Evolutionary conservation across 768 basidiomycete genomes (phyloP).

Genomic region (Collybia mongolica): DNA sequence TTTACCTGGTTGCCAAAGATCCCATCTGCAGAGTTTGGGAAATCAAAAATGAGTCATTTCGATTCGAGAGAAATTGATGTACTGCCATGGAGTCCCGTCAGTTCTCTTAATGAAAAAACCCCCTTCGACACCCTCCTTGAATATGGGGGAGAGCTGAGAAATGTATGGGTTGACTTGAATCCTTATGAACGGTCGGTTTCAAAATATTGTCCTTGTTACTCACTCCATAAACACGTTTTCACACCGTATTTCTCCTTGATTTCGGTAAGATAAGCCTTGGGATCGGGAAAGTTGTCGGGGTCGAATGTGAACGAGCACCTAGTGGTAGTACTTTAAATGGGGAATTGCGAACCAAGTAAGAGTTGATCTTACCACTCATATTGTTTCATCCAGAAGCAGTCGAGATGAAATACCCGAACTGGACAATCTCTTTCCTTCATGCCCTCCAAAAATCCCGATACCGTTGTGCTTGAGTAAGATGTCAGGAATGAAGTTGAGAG

Average conservation of each 20-base stretch:
- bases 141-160: conserved; percentile 66
- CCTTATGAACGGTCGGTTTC: background rate
- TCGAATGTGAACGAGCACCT: conserved; percentile 80
- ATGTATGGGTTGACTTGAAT: conserved; percentile 69
- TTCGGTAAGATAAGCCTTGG: conserved; percentile 57
- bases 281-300: conserved; percentile 74
- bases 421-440: conserved; percentile 63
- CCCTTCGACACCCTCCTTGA: conserved; percentile 64
- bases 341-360: background rate
- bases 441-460: conserved; percentile 67
- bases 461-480: conserved; percentile 64
- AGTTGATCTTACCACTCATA: conserved; percentile 52
- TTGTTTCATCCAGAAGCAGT: conserved; percentile 78
- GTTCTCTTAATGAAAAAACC: conserved; percentile 70
- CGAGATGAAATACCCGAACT: conserved; percentile 73
- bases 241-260: conserved; percentile 64
- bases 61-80: conserved; percentile 24
- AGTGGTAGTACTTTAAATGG: conserved; percentile 17
- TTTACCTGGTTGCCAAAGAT: conserved; percentile 59
- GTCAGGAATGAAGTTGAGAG: conserved; percentile 78
- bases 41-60: conserved; percentile 4
- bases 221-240: conserved; percentile 74
- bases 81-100: conserved; percentile 71
- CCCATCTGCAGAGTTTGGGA: conserved; percentile 51
- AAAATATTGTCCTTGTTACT: conserved; percentile 13